A percentile compares a stretch with the other conserved stretches of the same genome.
phyloP scores from a whole-genome alignment of 768 basidiomycete species.

The Tylopilus rubrobrunneus region DNA sequence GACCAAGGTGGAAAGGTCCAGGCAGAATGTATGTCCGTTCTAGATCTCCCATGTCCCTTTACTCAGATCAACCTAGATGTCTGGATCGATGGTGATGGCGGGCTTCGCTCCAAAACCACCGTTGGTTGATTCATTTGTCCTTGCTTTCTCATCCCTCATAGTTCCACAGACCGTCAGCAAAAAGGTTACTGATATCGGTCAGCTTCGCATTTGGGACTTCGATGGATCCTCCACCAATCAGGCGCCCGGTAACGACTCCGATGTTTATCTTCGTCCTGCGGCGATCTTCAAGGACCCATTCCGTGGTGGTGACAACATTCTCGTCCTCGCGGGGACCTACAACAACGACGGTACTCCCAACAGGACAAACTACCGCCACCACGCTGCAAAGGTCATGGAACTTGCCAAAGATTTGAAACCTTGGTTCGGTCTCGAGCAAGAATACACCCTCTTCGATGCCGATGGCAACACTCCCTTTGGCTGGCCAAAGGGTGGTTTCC shows the following conservation, averaged over 20 bases:
- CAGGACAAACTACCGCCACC: slow-evolving; percentile 92
- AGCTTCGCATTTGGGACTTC: slow-evolving; percentile 98
- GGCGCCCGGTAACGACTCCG: slow-evolving; percentile 92
- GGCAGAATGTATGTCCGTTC: slow-evolving; percentile 73
- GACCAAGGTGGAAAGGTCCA: slow-evolving; percentile 90
- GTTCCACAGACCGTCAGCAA: slow-evolving; percentile 72
- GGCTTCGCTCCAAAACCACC: slow-evolving; percentile 95
- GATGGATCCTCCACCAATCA: slow-evolving; percentile 98
- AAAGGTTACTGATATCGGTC: slow-evolving; percentile 81
- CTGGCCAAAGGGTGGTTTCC: slow-evolving; percentile 99
- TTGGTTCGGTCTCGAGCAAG: slow-evolving; percentile 99
- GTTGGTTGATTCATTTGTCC: slow-evolving; percentile 39
- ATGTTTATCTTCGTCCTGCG: slow-evolving; percentile 95
- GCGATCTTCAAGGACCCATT: slow-evolving; percentile 99
- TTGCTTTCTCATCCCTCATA: background rate
- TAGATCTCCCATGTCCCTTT: background rate
- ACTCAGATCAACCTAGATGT: slow-evolving; percentile 58
- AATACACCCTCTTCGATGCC: slow-evolving; percentile 94
- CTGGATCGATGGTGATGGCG: slow-evolving; percentile 96
- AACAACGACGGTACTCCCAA: slow-evolving; percentile 99
- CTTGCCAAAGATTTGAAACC: slow-evolving; percentile 74
- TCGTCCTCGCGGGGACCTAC: slow-evolving; percentile 96
- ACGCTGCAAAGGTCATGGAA: slow-evolving; percentile 95
- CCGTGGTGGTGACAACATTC: slow-evolving; percentile 97
- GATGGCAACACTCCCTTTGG: slow-evolving; percentile 82